Base-by-base conservation (phyloP, 495 filamentous ascomycete species). In the Aspergillus baeticus region DNA sequence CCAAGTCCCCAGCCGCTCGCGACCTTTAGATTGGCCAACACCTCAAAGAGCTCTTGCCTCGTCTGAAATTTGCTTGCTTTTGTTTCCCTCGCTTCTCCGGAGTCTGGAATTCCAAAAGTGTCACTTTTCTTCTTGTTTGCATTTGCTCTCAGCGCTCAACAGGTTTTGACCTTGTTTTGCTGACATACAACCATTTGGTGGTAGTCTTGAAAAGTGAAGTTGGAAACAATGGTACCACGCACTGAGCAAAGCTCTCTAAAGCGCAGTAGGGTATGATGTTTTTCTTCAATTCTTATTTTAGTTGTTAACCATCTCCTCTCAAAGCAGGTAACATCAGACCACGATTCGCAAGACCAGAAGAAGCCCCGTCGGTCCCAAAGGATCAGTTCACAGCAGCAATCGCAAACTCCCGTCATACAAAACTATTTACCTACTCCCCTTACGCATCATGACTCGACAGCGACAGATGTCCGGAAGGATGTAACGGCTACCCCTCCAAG, bases 361-460 rank as follows among this genome's bases (percentile, higher is more conserved):
- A 81, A 82, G 53, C 76, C 74, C 17, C 73, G 80, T 47, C 77
- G 78, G 33, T 83, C 80, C 17, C 66, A 82, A 45, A 75, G 78
- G 37, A 70, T 81, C 50, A 82, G 64, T 56, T 76, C 68, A 29
- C 84, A 87, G 61, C 81, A 77, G 2, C 70, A 74, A 38, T 74
- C 63, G 49, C 77, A 81, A 11, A 87, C 84, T 29, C 77, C 89
- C 44, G 61, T 85, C 42, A 79, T 84, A 46, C 81, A 85, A 56
- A 72, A 82, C 23, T 87, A 91, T 53, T 80, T 96, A 3, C 92
- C 90, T n/a, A 91, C 91, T 5, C 92, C 92, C 8, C 64, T 93
- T 52, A 95, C 91, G 0, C 78, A 90, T 58, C 70, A 80, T 39
- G 69, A 82, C 54, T 87, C 85, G 41, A 87, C 82, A 31, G 77